These are phyloP conservation scores for Testicularia cyperi DNA, from an alignment of 1,284 basidiomycete genomes.

Conservation along the genomic window DNA sequence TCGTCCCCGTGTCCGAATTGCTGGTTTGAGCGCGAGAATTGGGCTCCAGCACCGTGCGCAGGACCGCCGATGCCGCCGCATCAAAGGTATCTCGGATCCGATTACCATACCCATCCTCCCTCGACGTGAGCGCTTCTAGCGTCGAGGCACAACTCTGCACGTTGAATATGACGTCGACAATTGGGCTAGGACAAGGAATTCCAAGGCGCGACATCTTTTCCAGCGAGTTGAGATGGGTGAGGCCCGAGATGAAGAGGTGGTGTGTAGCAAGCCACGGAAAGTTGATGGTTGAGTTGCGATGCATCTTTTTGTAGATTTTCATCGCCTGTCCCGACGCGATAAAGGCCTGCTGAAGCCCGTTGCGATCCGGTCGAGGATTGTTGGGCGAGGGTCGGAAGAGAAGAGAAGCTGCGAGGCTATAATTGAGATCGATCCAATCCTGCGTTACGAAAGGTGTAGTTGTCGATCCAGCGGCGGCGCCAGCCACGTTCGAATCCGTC, in stretches of 20 bases:
- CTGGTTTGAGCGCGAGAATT: not conserved
- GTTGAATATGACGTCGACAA: conserved; percentile 36
- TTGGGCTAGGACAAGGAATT: conserved; percentile 9
- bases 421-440: conserved; percentile 36
- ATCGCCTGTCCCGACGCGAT: conserved; percentile 27
- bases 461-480: conserved; percentile 7
- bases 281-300: conserved; percentile 32
- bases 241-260: conserved; percentile 35
- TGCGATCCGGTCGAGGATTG: conserved; percentile 25
- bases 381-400: conserved; percentile 37
- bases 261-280: conserved; percentile 36
- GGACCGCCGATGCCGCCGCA: conserved; percentile 23
- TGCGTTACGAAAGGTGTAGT: conserved; percentile 29
- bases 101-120: conserved; percentile 23
- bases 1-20: not conserved
- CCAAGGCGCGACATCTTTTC: conserved; percentile 27
- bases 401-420: conserved; percentile 24
- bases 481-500: not conserved
- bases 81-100: conserved; percentile 33
- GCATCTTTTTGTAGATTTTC: conserved; percentile 39
- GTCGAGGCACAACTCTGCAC: conserved; percentile 40
- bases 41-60: conserved; percentile 20
- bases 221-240: conserved; percentile 36
- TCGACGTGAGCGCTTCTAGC: conserved; percentile 26
- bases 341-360: conserved; percentile 28